Base-by-base conservation (phyloP, 192 early-diverging fungal species). In the Backusella tarrabulga region DNA sequence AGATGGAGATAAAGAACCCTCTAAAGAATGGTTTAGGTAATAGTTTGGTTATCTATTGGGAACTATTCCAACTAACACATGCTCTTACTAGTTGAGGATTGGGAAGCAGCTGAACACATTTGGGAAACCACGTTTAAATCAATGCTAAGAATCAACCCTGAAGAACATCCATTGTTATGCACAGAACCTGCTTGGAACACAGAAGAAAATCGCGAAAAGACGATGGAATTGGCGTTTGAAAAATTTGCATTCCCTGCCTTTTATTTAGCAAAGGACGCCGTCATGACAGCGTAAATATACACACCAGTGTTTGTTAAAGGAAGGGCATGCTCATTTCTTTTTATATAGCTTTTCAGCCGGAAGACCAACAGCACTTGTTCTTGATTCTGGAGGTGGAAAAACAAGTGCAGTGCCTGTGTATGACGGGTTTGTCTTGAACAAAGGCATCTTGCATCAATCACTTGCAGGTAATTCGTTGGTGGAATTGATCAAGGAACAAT, bases 351-450 rank as follows among this genome's bases (percentile, higher is more conserved):
- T 98, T 77, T 92, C 97, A 4, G 89, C 95, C 4, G 98, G 98
- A 36, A 84, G 89, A 56, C 87, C 94, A 41, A 97, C 94, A 21
- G 96, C 93, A 7, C 85, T 99, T 26, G 95, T 99, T 35, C 78
- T 99, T 66, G 96, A 98, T 79, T 97, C 94, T 36, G 98, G 98
- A 15, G 95, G 92, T 77, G 86, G 91, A 41, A 91, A 86, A 67
- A 95, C 96, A 1, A 97, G 95, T 75, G 96, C 92, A 7, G 93
- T 96, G 4, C 97, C 98, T n/a, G 98, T 99, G 15, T 94, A 92
- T 78, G 98, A 99, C 79, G 98, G 98, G 38, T 99, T 92, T 80
- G 95, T 96, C 19, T 81, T 99, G 50, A 96, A 95, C 78, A 97
- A 98, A 85, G 94, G 87, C 21, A 89, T 90, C 40, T 83, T 95